Evolutionary conservation across 495 filamentous ascomycete genomes (phyloP), one percentile per base, ranked within the genome.

Genomic region (Eremomyces bilateralis): DNA sequence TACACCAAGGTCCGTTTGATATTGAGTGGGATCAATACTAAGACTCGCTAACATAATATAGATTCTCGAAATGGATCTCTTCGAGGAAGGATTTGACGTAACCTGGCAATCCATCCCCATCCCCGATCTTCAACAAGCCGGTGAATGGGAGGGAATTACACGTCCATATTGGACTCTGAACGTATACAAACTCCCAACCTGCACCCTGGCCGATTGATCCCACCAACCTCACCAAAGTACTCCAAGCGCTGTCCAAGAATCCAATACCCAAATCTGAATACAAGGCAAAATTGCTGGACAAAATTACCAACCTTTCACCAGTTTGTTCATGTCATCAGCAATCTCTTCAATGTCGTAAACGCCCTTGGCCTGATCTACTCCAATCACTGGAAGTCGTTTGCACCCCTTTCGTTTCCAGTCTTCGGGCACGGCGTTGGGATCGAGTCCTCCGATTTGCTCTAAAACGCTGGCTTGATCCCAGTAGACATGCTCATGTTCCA

Each of bases 41-140:
- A n/a, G 24, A 20, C 17, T 32, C 5, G 4, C 4, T 33, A 20
- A 37, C 17, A 12, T 22, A n/a, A 29, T 21, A 8, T 20, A 55
- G 50, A 81, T 97, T 4, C 68, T 76, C 11, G 88, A 95, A 58
- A 71, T 93, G 62, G 85, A 97, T 59, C 51, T 92, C 25, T 71
- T 77, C 36, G 85, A 94, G 44, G 82, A 80, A 15, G 90, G 88
- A 0, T 72, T 93, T 41, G 88, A 94, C 47, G 70, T 78, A 4
- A 74, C 81, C 33, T 97, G 80, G 80, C 69, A 76, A 33, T 69
- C 73, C 42, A 64, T 92, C 19, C 49, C 63, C 2, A 75, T 93
- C n/a, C 73, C 78, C 29, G 44, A 58, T 37, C 41, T 56, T n/a
- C 40, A 49, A 10, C 38, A 69, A 42, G 63, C 58, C 4, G 77